A percentile compares a stretch with the other conserved stretches of the same genome.
These are phyloP conservation scores for Aspergillus sp. DNA, from an alignment of 2,329 filamentous ascomycete genomes.

Conservation along the genomic window DNA sequence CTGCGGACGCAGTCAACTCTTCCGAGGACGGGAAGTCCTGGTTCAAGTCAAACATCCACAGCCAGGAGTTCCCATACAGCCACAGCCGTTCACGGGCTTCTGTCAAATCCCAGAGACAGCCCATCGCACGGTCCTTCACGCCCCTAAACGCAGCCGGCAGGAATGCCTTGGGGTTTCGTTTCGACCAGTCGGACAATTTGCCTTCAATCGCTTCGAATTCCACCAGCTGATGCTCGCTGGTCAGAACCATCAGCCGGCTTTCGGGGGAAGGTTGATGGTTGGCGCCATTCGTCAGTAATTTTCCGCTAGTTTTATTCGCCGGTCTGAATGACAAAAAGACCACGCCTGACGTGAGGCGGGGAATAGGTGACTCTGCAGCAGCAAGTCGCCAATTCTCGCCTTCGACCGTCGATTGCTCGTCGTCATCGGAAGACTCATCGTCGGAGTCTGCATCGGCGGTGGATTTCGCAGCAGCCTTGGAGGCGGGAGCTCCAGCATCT, in stretches of 20 bases:
- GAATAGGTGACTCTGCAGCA: constrained; percentile 66
- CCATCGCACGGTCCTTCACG: constrained; percentile 77
- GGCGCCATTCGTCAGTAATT: constrained; percentile 45
- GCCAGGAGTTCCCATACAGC: constrained; percentile 81
- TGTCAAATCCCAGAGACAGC: constrained; percentile 75
- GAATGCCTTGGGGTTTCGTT: constrained; percentile 72
- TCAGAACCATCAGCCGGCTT: constrained; percentile 60
- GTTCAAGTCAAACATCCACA: constrained; percentile 88
- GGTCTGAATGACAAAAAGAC: constrained; percentile 68
- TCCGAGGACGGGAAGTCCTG: constrained; percentile 59
- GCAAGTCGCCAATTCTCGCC: constrained; percentile 74
- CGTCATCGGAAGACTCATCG: constrained; percentile 49
- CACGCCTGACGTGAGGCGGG: constrained; percentile 64
- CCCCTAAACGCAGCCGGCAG: constrained; percentile 73
- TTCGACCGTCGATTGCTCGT: constrained; percentile 50
- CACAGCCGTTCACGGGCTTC: constrained; percentile 64
- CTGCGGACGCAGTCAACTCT: constrained; percentile 21
- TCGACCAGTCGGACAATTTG: constrained; percentile 78
- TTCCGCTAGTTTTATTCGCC: constrained; percentile 22
- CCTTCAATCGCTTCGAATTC: constrained; percentile 79
- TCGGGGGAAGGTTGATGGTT: constrained; percentile 42
- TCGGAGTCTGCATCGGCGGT: constrained; percentile 49
- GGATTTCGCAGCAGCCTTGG: constrained; percentile 33
- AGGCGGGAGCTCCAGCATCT: constrained; percentile 46
- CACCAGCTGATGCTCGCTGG: constrained; percentile 66